Base-by-base conservation (phyloP, 768 basidiomycete genomes). In the Amanita rubescens region DNA sequence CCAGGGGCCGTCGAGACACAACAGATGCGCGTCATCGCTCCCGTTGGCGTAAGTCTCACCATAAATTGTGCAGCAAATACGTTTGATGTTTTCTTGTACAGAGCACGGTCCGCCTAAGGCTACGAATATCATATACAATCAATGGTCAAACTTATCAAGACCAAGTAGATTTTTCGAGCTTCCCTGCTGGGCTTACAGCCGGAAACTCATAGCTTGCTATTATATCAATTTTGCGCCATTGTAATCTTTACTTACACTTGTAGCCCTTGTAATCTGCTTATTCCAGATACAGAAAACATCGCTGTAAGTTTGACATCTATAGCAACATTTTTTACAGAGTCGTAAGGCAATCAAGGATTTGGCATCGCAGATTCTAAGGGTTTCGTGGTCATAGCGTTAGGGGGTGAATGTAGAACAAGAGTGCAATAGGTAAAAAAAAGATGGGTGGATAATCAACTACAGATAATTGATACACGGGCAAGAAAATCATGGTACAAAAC, bases 101-200 rank as follows among this genome's bases (percentile, higher is more conserved):
- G 92, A 85, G 88, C 57, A 82, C 80, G 54, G 69, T 99, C 33
- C 84, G 94, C 37, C 73, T 99, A 65, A 80, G 95, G 54, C 68
- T 97, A 58, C 83, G 95, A 55, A 82, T 99, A 70, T 78, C 84
- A 15, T 99, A 78, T 69, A 71, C 75, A n/a, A 69, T 84, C 39
- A 79, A 67, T 39, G 90, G 90, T 2, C 81, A 82, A 62, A 71
- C 71, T 27, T 69, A 88, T 48, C 90, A 94, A 67, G 96, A 99
- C 46, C 94, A 97, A 71, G 84, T 93, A 53, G 94, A 98, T 69
- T 98, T 98, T 66, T 67, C 87, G 19, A 89, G 91, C 2, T 95
- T 97, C 68, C 93, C 94, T 15, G 75, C 84, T 19, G 80, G 81
- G 38, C 66, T 90, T 60, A 90, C 87, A 17, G 76, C 78, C 35